Conservation (phyloP, 305 asterid species). For the Rubia occidens region DNA sequence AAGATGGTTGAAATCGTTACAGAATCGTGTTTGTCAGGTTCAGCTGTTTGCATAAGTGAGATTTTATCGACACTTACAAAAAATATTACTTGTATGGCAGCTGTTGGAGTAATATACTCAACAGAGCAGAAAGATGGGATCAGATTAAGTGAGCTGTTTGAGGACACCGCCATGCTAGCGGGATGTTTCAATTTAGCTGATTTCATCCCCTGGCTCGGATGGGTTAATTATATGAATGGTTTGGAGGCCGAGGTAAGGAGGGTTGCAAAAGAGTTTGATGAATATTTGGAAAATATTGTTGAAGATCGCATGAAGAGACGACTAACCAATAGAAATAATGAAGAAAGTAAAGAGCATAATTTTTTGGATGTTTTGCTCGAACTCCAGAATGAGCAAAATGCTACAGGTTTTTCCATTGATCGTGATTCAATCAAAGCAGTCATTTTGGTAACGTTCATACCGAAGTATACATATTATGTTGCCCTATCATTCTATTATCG, state of each 20-base stretch:
- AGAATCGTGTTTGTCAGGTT: neutral
- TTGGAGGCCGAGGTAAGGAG: neutral
- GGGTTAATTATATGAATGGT: conserved; percentile 13
- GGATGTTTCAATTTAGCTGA: conserved; percentile 10
- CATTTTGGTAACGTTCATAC: too few relatives aligned
- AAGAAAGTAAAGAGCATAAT: too few relatives aligned
- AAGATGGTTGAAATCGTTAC: conserved; percentile 26
- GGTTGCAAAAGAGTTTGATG: too few relatives aligned
- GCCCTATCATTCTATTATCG: too few relatives aligned
- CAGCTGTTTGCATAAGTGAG: conserved; percentile 11
- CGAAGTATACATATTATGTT: too few relatives aligned
- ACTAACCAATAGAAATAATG: too few relatives aligned
- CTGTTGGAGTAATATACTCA: conserved; percentile 26
- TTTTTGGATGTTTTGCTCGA: too few relatives aligned
- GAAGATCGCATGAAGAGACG: too few relatives aligned
- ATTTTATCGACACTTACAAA: conserved; percentile 18
- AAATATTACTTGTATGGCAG: conserved; percentile 30
- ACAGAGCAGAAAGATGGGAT: conserved; percentile 6
- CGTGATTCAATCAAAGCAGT: too few relatives aligned
- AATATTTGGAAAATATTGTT: too few relatives aligned
- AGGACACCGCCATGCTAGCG: neutral
- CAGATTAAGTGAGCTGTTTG: conserved; percentile 27
- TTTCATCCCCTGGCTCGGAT: conserved; percentile 12
- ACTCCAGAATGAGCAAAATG: too few relatives aligned
- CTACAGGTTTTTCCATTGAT: too few relatives aligned